Base-by-base conservation (phyloP, 495 filamentous ascomycete genomes). In the Penicillium dipodomyicola region DNA sequence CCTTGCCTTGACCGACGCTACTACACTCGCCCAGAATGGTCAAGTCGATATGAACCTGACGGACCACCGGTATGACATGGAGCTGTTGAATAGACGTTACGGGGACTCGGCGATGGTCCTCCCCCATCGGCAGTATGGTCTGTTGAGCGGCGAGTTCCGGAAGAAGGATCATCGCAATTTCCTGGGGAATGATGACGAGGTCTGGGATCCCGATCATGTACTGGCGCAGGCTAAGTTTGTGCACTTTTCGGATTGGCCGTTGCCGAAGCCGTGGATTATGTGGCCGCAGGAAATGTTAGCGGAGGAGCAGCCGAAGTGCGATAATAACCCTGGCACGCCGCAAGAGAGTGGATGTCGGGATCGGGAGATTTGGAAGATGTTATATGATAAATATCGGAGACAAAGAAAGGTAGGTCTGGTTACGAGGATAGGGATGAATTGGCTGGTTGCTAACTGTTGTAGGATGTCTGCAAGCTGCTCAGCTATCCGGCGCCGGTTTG, bases 191-290 rank as follows among this genome's bases (percentile, higher is more conserved):
- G 74, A 78, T n/a, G 65, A 74, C 4, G 83, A 87, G 58, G 68
- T 63, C 19, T 96, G 90, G 88, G 83, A 92, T 67, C 80, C 89
- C 0, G 77, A 84, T 12, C 76, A 68, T 42, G 80, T 82, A 29
- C 71, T 84, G 32, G 72, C 77, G 20, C 84, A 92, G 65, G 87
- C 87, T 10, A 92, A 87, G 61, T 80, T 90, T 14, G 79, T 94
- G 0, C 90, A 92, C 70, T 93, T 96, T 63, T 86, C 82, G 3
- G 90, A 94, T 63, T 89, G 85, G 84, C 90, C 90, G 4, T 60
- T 91, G 41, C 88, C 89, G 4, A 93, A 93, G 67, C 89, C 89
- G 1, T 92, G 88, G 88, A 69, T 89, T 19, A 78, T 80, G 69
- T 85, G 80, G 78, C 74, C 83, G 20, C 77, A 81, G 33, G 68